These are phyloP conservation scores for Aspergillus bridgeri DNA, from an alignment of 495 filamentous ascomycete genomes.

Conservation along the genomic window DNA sequence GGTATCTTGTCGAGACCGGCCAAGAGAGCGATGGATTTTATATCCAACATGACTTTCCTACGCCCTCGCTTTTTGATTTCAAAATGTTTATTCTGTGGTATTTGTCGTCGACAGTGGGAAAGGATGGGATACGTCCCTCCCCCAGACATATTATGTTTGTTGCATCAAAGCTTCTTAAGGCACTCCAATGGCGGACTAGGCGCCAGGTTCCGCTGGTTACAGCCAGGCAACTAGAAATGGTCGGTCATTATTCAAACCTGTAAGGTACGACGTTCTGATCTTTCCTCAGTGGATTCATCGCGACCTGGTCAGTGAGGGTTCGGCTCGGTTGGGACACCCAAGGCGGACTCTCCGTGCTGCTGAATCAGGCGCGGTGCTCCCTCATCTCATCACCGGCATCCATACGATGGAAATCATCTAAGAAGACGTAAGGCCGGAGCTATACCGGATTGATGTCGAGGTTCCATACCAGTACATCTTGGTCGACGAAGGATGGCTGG, in stretches of 20 bases:
- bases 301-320: not conserved
- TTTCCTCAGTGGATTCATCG: not conserved
- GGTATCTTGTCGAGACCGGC: not conserved
- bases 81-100: not conserved
- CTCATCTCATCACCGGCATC: not conserved
- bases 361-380: not conserved
- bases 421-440: not conserved
- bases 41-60: constrained; percentile 1
- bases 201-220: not conserved
- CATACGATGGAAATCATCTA: not conserved
- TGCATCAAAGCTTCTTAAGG: not conserved
- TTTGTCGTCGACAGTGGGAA: not conserved
- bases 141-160: not conserved
- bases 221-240: not conserved
- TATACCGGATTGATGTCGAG: not conserved
- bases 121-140: not conserved
- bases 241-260: not conserved
- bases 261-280: not conserved
- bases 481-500: not conserved
- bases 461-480: not conserved
- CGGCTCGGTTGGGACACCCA: not conserved
- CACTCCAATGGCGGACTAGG: not conserved
- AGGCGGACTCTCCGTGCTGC: not conserved
- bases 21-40: not conserved
- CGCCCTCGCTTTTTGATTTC: not conserved